Evolutionary conservation across 768 basidiomycete genomes (phyloP), one percentile per base, ranked within the genome.

Genomic region (Podaxis sp.): DNA sequence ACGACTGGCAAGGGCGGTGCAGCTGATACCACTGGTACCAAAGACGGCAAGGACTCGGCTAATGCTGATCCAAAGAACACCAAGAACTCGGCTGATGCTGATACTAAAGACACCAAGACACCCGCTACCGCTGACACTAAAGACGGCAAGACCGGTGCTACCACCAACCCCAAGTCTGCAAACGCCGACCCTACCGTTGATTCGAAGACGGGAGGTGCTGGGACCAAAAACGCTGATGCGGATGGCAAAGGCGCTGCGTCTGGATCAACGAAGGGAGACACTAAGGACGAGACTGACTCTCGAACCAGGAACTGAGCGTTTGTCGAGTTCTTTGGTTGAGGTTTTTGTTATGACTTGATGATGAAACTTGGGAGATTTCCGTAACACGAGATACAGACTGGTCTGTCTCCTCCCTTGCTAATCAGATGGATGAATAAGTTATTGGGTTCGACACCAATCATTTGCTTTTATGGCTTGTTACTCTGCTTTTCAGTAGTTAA

Each of bases 401-500:
- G 56, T 44, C 40, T 57, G 12, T 30, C 24, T n/a, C 56, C 30
- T 24, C 40, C 55, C 38, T 28, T 44, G 22, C 17, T 24, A 12
- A 44, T 28, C 24, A 17, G 39, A 26, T 44, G 40, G 22, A 57
- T 57, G 12, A 7, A 46, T 46, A 30, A 42, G 13, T 44, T 24
- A 44, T 28, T 57, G 40, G 15, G n/a, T 44, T n/a, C 7, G 4
- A 17, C 42, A 44, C 0, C 42, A 33, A 55, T 51, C 49, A 24
- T 4, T 39, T 55, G 26, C 40, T 57, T 33, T 57, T 24, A 22
- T 57, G 56, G 33, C 42, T 57, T 44, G 56, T 22, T 42, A 26
- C 30, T 12, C 26, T 24, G 26, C 56, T 42, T 57, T 46, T 57
- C 40, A n/a, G 19, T 46, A 57, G 56, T 57, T 44, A 57, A 39